A percentile compares a stretch with the other conserved stretches of the same genome.
Conservation (phyloP, 768 basidiomycete species). For the Mycena polygramma region DNA sequence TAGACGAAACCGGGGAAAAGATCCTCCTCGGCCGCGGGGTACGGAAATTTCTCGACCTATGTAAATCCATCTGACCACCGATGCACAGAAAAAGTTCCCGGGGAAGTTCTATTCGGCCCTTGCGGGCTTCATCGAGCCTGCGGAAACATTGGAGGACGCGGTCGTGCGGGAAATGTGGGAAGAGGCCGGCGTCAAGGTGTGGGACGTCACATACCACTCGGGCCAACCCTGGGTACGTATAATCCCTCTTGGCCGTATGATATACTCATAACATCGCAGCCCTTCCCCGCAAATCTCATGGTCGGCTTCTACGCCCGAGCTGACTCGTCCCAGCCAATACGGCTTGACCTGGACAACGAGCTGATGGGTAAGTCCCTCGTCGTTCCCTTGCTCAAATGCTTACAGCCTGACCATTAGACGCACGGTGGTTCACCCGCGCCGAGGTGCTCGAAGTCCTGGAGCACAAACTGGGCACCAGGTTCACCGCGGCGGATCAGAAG, state of each 20-base stretch:
- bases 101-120: conserved; percentile 87
- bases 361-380: conserved; percentile 74
- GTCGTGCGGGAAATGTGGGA: conserved; percentile 96
- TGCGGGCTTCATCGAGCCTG: conserved; percentile 95
- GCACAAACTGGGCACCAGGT: conserved; percentile 64
- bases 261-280: conserved; percentile 59
- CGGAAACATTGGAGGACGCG: conserved; percentile 94
- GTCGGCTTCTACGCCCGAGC: conserved; percentile 89
- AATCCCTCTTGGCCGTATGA: too few relatives aligned
- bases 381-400: neutral
- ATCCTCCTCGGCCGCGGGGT: conserved; percentile 91
- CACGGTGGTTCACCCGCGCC: conserved; percentile 87
- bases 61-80: conserved; percentile 8
- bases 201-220: conserved; percentile 87
- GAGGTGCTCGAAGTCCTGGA: conserved; percentile 76
- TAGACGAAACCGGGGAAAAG: conserved; percentile 84
- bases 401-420: conserved; percentile 65
- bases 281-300: conserved; percentile 93
- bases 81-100: conserved; percentile 71
- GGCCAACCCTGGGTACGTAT: conserved; percentile 84
- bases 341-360: conserved; percentile 93
- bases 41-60: conserved; percentile 43
- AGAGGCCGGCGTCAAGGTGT: conserved; percentile 92
- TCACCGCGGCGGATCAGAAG: conserved; percentile 64
- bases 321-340: conserved; percentile 79